Evolutionary conservation across 805 yeast species (phyloP).

Genomic region (Saturnispora hagleri): DNA sequence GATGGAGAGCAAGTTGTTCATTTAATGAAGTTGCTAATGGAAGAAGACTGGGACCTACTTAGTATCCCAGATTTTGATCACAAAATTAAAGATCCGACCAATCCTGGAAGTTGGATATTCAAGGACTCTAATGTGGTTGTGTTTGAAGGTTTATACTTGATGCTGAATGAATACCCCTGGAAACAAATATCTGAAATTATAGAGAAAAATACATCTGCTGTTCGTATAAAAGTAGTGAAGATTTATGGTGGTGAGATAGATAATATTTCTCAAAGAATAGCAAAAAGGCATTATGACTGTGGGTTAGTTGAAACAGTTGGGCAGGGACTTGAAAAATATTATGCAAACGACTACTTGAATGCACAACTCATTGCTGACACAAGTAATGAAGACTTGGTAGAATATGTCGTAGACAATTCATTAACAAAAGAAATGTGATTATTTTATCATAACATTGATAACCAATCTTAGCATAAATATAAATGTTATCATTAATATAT

Average conservation of each 20-base stretch:
- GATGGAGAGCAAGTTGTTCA: constrained; percentile 44
- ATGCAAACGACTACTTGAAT: constrained; percentile 54
- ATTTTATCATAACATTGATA: neutral
- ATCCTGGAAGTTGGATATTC: constrained; percentile 38
- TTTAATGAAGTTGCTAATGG: constrained; percentile 26
- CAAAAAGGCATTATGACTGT: constrained; percentile 54
- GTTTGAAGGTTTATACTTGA: constrained; percentile 69
- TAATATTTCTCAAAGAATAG: constrained; percentile 37
- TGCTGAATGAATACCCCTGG: constrained; percentile 57
- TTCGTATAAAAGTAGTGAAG: constrained; percentile 26
- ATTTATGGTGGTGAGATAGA: constrained; percentile 27
- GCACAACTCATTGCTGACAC: constrained; percentile 31
- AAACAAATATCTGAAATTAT: constrained; percentile 32
- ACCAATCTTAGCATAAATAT: neutral
- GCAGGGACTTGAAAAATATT: constrained; percentile 44
- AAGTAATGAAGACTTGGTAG: constrained; percentile 13
- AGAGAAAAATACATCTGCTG: constrained; percentile 7
- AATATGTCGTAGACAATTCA: constrained; percentile 17
- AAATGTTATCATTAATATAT: too few relatives aligned
- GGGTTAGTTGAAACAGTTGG: constrained; percentile 40
- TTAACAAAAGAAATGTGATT: neutral
- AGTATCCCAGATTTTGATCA: constrained; percentile 70
- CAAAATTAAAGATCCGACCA: constrained; percentile 60
- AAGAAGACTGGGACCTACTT: constrained; percentile 16
- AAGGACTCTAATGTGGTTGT: constrained; percentile 42